Conservation (phyloP, 2,329 filamentous ascomycete genomes). For the Aspergillus puulaauensis region DNA sequence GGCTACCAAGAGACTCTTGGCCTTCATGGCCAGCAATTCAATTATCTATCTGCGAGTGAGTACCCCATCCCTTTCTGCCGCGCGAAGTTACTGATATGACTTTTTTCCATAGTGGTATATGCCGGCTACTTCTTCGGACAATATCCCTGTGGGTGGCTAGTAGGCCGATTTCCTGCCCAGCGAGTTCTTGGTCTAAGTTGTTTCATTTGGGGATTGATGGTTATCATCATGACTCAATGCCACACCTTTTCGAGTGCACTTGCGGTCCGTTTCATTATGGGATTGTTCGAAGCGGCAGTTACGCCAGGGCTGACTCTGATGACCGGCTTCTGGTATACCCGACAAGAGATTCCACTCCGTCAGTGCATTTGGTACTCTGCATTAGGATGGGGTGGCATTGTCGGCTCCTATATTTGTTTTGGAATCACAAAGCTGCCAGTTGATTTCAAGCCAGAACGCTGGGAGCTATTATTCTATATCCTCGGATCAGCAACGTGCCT, state of each 20-base stretch:
- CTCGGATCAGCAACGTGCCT: constrained; percentile 9
- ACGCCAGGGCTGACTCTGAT: constrained; percentile 13
- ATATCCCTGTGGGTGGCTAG: too few relatives aligned
- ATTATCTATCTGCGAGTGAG: too few relatives aligned
- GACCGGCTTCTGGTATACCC: constrained; percentile 17
- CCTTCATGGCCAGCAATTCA: too few relatives aligned
- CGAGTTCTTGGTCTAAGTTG: constrained; percentile 9
- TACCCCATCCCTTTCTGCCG: too few relatives aligned
- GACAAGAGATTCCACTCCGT: constrained; percentile 13
- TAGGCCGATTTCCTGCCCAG: too few relatives aligned
- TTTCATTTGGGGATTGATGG: constrained; percentile 12
- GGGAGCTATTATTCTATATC: constrained; percentile 14
- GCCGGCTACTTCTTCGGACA: too few relatives aligned
- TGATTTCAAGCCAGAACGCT: neutral
- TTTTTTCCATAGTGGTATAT: too few relatives aligned
- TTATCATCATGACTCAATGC: constrained; percentile 16
- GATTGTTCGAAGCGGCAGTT: constrained; percentile 12
- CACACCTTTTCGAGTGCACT: constrained; percentile 12
- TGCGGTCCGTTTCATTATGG: constrained; percentile 12
- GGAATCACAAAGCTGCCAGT: constrained; percentile 8
- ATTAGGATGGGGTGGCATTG: constrained; percentile 12
- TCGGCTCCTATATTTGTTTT: constrained; percentile 13
- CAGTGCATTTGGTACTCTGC: constrained; percentile 16
- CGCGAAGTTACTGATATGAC: too few relatives aligned
- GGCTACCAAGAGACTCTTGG: too few relatives aligned